Percentiles rank a stretch among this genome's conserved stretches.
Evolutionary conservation across 768 basidiomycete genomes (phyloP).

Genomic region (Russula abietina): DNA sequence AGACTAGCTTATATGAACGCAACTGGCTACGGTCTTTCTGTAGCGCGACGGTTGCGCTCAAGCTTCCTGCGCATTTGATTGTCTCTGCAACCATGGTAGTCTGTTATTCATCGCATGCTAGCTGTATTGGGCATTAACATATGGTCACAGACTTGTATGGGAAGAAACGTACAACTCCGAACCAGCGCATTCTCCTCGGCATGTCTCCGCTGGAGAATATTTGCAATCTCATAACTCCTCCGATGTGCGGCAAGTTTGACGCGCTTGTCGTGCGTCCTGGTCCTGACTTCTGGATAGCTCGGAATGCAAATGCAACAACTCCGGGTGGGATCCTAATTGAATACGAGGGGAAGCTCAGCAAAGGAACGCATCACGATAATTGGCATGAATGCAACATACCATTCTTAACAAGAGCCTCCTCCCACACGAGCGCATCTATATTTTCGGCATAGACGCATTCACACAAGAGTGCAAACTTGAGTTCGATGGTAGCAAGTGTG

Average conservation of each 20-base stretch:
- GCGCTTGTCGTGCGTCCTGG: slow-evolving; percentile 73
- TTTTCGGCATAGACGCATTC: slow-evolving; percentile 90
- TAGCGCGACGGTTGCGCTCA: slow-evolving; percentile 75
- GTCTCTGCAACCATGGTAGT: slow-evolving; percentile 86
- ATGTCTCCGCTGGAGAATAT: slow-evolving; percentile 54
- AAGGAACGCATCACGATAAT: slow-evolving; percentile 1
- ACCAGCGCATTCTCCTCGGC: slow-evolving; percentile 69
- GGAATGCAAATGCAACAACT: slow-evolving; percentile 72
- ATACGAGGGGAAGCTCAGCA: slow-evolving; percentile 4
- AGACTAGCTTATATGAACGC: slow-evolving; percentile 26
- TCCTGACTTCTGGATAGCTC: slow-evolving; percentile 75
- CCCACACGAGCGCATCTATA: slow-evolving; percentile 86
- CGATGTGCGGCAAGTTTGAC: slow-evolving; percentile 74
- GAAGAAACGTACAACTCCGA: slow-evolving; percentile 54
- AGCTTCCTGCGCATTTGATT: slow-evolving; percentile 79
- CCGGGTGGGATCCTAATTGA: slow-evolving; percentile 71
- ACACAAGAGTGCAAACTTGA: slow-evolving; percentile 83
- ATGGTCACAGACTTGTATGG: background rate
- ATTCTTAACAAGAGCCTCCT: slow-evolving; percentile 72
- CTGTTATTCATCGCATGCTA: slow-evolving; percentile 72
- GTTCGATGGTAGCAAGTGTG: slow-evolving; percentile 81
- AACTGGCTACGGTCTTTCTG: slow-evolving; percentile 76
- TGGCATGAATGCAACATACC: slow-evolving; percentile 43
- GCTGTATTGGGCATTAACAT: slow-evolving; percentile 39
- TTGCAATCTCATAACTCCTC: slow-evolving; percentile 59